Evolutionary conservation across 768 basidiomycete species (phyloP).

Genomic region (Rossbeevera mucosa): DNA sequence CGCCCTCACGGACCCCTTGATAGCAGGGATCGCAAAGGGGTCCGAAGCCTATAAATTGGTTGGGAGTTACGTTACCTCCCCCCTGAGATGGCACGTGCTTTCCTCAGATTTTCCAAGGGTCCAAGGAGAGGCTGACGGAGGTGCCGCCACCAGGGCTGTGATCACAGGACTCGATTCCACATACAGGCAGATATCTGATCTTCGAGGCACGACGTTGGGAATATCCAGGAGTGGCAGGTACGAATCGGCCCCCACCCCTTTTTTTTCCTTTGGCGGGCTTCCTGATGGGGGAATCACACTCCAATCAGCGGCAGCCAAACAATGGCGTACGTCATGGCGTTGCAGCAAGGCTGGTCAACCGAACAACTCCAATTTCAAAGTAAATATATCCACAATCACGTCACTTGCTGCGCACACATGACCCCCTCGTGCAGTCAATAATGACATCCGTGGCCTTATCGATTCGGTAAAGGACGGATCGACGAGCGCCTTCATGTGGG

Average conservation of each 20-base stretch:
- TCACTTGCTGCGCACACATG: background rate
- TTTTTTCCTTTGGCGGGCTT: background rate
- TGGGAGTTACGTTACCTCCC: conserved; percentile 86
- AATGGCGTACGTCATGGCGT: conserved; percentile 94
- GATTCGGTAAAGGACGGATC: conserved; percentile 84
- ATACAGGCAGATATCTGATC: conserved; percentile 66
- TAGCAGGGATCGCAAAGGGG: conserved; percentile 90
- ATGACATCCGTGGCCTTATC: conserved; percentile 76
- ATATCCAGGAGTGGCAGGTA: conserved; percentile 87
- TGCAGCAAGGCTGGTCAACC: conserved; percentile 78
- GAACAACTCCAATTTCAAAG: conserved; percentile 68
- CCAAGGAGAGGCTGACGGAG: background rate
- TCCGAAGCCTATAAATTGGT: conserved; percentile 85
- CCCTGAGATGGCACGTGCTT: conserved; percentile 69
- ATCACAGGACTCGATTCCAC: conserved; percentile 70
- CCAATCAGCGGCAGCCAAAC: conserved; percentile 69
- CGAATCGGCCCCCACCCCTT: background rate
- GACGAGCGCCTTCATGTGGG: conserved; percentile 93
- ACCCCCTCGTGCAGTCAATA: conserved; percentile 54
- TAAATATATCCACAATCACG: conserved; percentile 41
- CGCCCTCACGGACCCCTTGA: conserved; percentile 85
- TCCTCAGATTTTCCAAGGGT: background rate
- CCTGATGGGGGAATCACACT: background rate
- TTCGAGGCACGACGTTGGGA: conserved; percentile 79
- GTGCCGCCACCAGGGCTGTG: conserved; percentile 64